Conservation (phyloP, 208 protist genomes). For the Crithidia thermophila region DNA sequence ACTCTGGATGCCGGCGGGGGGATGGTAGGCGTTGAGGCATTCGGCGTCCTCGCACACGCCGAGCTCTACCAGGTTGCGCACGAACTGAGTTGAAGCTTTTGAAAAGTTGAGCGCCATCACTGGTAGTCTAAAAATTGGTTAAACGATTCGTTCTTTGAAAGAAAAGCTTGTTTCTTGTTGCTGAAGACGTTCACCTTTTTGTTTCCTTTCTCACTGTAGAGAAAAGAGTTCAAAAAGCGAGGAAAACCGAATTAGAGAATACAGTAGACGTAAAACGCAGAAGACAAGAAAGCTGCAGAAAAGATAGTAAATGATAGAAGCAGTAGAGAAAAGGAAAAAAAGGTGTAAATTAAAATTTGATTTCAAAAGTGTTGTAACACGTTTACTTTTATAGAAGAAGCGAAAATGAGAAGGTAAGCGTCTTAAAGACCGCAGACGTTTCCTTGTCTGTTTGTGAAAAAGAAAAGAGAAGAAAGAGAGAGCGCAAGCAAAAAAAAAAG, state of each 20-base stretch:
- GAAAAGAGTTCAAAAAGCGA: no score
- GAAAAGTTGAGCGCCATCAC: conserved; percentile 25
- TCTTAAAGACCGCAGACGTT: no score
- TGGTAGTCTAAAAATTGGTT: no score
- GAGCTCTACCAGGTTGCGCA: conserved; percentile 42
- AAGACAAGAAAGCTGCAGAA: conserved; percentile 22
- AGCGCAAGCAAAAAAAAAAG: no score
- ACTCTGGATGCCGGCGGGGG: conserved; percentile 2
- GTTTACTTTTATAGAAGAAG: background rate
- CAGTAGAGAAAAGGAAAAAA: conserved; percentile 7
- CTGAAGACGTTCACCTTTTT: no score
- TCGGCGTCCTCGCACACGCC: conserved; percentile 37
- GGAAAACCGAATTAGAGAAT: no score
- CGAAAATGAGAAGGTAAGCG: no score
- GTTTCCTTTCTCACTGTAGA: no score
- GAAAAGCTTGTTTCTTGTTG: no score
- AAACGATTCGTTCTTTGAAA: no score
- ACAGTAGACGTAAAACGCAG: background rate
- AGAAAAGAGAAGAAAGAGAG: no score
- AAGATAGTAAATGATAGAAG: conserved; percentile 5
- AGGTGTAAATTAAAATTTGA: background rate
- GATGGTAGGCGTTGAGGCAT: conserved; percentile 42
- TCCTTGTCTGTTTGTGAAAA: no score
- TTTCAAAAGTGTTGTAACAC: background rate
- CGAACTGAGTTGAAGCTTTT: conserved; percentile 28